Conservation (phyloP, 169 alveolate species). For the Cyclospora cayetanensis region DNA sequence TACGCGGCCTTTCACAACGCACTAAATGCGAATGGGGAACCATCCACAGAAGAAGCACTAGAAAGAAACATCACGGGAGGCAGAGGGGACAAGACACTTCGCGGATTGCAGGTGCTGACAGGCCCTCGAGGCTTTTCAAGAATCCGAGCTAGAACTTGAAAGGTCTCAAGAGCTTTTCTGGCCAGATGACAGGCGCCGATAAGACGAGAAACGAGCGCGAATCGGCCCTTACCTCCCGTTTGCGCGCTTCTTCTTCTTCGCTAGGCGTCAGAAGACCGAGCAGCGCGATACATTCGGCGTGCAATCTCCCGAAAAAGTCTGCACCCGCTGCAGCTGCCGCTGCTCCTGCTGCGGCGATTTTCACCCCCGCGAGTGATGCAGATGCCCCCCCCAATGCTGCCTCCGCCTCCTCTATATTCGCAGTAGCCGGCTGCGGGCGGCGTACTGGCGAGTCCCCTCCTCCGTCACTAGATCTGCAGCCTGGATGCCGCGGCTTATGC, state of each 20-base stretch:
- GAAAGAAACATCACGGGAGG: too few relatives aligned
- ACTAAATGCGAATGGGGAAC: too few relatives aligned
- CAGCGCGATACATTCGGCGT: not conserved
- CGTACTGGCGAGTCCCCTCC: too few relatives aligned
- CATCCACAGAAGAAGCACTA: too few relatives aligned
- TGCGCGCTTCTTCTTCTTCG: conserved; percentile 15
- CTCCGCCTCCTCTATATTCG: not conserved
- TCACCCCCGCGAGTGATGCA: too few relatives aligned
- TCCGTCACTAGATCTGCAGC: not conserved
- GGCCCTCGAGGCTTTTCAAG: too few relatives aligned
- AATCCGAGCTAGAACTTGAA: too few relatives aligned
- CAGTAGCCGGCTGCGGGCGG: too few relatives aligned
- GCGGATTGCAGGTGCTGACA: too few relatives aligned
- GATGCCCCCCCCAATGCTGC: conserved; percentile 6
- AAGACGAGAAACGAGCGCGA: not conserved
- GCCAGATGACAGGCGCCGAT: not conserved
- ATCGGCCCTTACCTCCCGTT: conserved; percentile 11
- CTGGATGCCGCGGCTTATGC: not conserved
- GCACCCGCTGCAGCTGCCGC: conserved; percentile 57
- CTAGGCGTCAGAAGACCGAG: not conserved
- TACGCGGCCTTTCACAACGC: too few relatives aligned
- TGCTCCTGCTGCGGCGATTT: conserved; percentile 63
- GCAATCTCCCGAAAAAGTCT: conserved; percentile 11
- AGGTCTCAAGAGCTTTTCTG: not conserved
- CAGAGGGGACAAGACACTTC: too few relatives aligned